These are phyloP conservation scores for Elongisporangium prolatum DNA, from an alignment of 352 stramenopile species.

Conservation along the genomic window DNA sequence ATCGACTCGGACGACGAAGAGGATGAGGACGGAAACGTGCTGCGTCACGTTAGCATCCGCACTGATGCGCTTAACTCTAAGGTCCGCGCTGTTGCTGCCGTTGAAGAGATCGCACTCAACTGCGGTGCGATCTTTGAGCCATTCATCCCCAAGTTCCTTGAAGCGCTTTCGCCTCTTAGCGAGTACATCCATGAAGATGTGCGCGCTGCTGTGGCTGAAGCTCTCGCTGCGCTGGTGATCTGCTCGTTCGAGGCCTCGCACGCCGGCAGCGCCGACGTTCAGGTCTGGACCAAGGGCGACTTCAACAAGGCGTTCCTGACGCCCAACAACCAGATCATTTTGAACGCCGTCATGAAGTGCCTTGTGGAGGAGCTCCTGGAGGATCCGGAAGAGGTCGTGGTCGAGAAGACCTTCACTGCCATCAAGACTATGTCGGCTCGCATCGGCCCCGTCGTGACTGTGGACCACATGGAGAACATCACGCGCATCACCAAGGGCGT, in stretches of 20 bases:
- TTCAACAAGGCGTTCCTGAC: constrained; percentile 76
- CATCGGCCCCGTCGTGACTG: constrained; percentile 87
- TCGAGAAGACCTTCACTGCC: constrained; percentile 94
- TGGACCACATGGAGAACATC: constrained; percentile 86
- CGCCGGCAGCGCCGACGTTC: constrained; percentile 67
- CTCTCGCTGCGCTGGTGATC: constrained; percentile 73
- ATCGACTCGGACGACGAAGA: constrained; percentile 81
- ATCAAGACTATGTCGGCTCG: constrained; percentile 95
- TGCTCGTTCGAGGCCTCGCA: constrained; percentile 83
- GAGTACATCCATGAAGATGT: constrained; percentile 89
- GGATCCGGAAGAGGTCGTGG: constrained; percentile 82
- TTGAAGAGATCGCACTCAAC: constrained; percentile 85
- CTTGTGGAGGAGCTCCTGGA: constrained; percentile 76
- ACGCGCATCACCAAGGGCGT: constrained; percentile 86
- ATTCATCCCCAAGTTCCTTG: constrained; percentile 81
- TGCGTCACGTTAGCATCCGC: constrained; percentile 83
- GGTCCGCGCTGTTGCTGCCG: constrained; percentile 69
- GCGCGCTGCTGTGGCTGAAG: constrained; percentile 72
- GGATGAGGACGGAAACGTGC: constrained; percentile 58
- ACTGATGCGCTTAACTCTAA: constrained; percentile 85
- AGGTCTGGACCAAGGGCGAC: constrained; percentile 84
- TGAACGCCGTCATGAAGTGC: constrained; percentile 74
- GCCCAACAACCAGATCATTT: constrained; percentile 70
- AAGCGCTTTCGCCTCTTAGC: constrained; percentile 68
- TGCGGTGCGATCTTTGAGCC: constrained; percentile 73